These are phyloP conservation scores for Arctium minus DNA, from an alignment of 129 eudicot species.

Conservation along the genomic window DNA sequence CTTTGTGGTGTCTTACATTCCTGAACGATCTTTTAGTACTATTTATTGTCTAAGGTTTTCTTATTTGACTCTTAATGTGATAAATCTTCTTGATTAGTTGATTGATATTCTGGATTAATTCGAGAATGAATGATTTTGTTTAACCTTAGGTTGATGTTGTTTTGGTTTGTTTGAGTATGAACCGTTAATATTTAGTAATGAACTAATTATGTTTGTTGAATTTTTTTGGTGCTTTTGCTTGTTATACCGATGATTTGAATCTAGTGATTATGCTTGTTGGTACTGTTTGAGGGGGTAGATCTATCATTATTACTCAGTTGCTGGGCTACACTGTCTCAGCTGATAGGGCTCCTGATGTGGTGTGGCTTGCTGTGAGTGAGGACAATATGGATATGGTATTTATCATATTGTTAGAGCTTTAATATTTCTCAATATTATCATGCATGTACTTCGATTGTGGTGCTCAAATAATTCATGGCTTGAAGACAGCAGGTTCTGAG, in stretches of 20 bases:
- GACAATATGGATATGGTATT: neutral
- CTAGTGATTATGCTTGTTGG: slow-evolving; percentile 6
- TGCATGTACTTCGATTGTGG: neutral
- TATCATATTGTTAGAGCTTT: slow-evolving; percentile 12
- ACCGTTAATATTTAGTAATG: neutral
- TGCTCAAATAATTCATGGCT: neutral
- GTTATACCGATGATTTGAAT: neutral
- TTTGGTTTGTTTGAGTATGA: slow-evolving; percentile 4
- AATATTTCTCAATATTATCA: neutral
- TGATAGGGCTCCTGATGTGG: neutral
- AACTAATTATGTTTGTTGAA: neutral
- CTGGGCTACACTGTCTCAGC: neutral
- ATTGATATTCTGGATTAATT: slow-evolving; percentile 10
- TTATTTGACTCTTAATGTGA: neutral
- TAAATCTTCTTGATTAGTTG: neutral
- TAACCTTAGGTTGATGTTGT: neutral
- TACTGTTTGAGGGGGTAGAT: slow-evolving; percentile 2
- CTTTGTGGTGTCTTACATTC: slow-evolving; percentile 1
- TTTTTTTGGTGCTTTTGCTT: neutral
- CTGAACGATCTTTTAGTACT: neutral
- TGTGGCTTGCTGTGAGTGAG: neutral
- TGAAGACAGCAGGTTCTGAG: slow-evolving; percentile 1
- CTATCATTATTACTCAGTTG: neutral
- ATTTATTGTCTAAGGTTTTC: neutral
- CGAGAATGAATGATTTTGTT: neutral